Evolutionary conservation across 257 asterid species (phyloP).

Genomic region (Solanum etuberosum): DNA sequence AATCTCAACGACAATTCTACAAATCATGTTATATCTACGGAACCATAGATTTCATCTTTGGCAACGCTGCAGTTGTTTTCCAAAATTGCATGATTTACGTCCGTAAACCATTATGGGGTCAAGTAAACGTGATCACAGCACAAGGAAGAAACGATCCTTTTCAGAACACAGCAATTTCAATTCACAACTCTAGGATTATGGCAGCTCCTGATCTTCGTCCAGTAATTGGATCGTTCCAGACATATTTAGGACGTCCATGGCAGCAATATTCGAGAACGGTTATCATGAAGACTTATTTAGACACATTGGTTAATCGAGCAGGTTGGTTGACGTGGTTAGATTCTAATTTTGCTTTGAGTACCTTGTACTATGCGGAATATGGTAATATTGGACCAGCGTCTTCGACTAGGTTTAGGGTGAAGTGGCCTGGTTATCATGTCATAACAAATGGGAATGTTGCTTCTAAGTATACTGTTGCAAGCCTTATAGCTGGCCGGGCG

Average conservation of each 20-base stretch:
- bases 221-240: slow-evolving; percentile 14
- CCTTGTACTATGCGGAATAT: slow-evolving; percentile 78
- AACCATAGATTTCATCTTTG: slow-evolving; percentile 77
- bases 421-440: slow-evolving; percentile 62
- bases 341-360: slow-evolving; percentile 45
- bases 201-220: slow-evolving; percentile 59
- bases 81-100: slow-evolving; percentile 71
- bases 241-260: slow-evolving; percentile 84
- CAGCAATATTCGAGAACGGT: slow-evolving; percentile 64
- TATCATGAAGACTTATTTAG: slow-evolving; percentile 43
- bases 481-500: slow-evolving; percentile 48
- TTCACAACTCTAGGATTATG: slow-evolving; percentile 46
- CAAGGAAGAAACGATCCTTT: slow-evolving; percentile 92
- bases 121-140: slow-evolving; percentile 63
- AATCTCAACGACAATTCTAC: slow-evolving; percentile 72
- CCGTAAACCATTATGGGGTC: slow-evolving; percentile 56
- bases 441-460: slow-evolving; percentile 30
- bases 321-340: slow-evolving; percentile 76
- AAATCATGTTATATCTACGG: slow-evolving; percentile 61
- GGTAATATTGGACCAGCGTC: slow-evolving; percentile 57
- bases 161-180: slow-evolving; percentile 80
- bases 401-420: slow-evolving; percentile 32
- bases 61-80: slow-evolving; percentile 75
- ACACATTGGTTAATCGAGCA: slow-evolving; percentile 30
- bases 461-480: slow-evolving; percentile 42